Evolutionary conservation across 768 basidiomycete genomes (phyloP), one percentile per base, ranked within the genome.

Genomic region (Amanita subjunquillea): DNA sequence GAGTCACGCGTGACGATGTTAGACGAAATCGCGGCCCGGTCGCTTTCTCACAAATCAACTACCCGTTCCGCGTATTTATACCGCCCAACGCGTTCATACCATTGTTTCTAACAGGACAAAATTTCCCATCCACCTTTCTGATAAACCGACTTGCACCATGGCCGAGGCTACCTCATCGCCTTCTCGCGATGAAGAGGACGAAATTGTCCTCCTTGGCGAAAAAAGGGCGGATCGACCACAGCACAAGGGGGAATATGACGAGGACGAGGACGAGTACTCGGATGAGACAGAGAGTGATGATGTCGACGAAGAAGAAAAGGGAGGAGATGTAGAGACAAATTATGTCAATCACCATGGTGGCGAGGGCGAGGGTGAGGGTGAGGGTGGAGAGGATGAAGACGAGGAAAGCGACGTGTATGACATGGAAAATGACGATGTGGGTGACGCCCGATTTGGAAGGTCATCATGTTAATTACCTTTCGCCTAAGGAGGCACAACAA

Each of bases 351-450:
- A 60, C n/a, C 60, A 63, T 3, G 13, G 10, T 23, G 63, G 58
- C 22, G 57, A 32, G 13, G 13, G 7, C 22, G 57, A 32, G 20
- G 20, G 6, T 7, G 46, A 32, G 20, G 20, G 6, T 7, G 46
- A 22, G n/a, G 45, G 12, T 25, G 62, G 63, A 27, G 63, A 61
- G 9, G 61, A 64, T 30, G 59, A 63, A 13, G 60, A 56, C 38
- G 59, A 56, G 17, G 64, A 63, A 45, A 60, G 51, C 22, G 63
- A 47, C 22, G 54, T 52, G 27, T 53, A 55, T 48, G 57, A 55
- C 4, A 32, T 51, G 6, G 54, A 56, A 20, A 48, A 22, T 27
- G 32, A 42, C 12, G 40, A 46, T 6, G 40, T 42, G 30, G n/a
- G 46, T 54, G 36, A 25, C 6, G 29, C 5, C 29, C 48, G 20